Evolutionary conservation across 1,284 basidiomycete species (phyloP).

Genomic region (Prillingera fragicola): DNA sequence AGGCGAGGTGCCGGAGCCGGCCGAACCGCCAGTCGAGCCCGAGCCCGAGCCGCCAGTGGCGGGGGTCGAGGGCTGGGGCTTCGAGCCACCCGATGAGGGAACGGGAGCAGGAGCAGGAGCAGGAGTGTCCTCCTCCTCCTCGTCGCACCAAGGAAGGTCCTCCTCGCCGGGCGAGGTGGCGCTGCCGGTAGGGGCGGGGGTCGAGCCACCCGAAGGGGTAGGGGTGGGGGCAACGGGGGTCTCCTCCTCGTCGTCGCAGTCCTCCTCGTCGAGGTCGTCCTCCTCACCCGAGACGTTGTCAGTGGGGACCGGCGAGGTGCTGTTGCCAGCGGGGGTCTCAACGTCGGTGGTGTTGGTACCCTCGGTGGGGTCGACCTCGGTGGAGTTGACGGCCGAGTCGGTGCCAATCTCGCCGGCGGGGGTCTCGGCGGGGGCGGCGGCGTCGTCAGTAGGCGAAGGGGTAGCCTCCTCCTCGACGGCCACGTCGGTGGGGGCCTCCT

Average conservation of each 20-base stretch:
- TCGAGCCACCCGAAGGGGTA: slow-evolving; percentile 53
- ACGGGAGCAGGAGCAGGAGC: slow-evolving; percentile 18
- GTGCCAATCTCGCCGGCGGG: too few relatives aligned
- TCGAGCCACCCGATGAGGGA: slow-evolving; percentile 51
- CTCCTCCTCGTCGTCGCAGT: slow-evolving; percentile 54
- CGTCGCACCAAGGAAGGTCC: slow-evolving; percentile 16
- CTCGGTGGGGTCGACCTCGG: not conserved
- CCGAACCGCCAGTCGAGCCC: not conserved
- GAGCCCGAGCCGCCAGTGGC: not conserved
- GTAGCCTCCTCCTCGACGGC: too few relatives aligned
- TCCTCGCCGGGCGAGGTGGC: slow-evolving; percentile 2
- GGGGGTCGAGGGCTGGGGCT: slow-evolving; percentile 46
- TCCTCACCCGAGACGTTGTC: not conserved
- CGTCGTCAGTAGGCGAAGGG: not conserved
- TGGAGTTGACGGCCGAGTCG: not conserved
- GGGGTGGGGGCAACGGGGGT: slow-evolving; percentile 52
- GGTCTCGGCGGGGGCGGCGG: not conserved
- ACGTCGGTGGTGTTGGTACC: not conserved
- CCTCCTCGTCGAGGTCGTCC: slow-evolving; percentile 7
- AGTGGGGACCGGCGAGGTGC: not conserved
- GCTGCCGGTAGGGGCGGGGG: slow-evolving; percentile 10
- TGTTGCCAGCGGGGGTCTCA: not conserved
- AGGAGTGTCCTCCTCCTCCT: slow-evolving; percentile 3
- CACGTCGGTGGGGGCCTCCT: not conserved
- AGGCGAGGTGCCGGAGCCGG: not conserved